Conservation (phyloP, 2,329 filamentous ascomycete species). For the Ophiostoma perfectum region DNA sequence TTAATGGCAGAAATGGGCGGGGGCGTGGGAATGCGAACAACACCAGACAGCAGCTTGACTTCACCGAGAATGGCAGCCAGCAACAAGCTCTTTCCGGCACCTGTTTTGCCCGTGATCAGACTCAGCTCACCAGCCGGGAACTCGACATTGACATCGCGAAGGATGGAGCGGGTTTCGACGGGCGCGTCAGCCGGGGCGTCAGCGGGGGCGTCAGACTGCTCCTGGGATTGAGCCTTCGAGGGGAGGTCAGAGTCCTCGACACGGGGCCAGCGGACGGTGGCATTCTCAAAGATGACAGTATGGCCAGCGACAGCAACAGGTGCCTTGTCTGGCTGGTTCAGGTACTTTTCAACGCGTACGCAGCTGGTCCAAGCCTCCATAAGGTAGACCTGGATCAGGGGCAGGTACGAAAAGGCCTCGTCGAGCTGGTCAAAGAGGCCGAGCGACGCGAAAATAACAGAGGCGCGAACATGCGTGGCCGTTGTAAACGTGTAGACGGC, state of each 20-base stretch:
- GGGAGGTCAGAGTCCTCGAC: constrained; percentile 29
- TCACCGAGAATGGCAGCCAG: constrained; percentile 39
- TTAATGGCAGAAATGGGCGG: constrained; percentile 29
- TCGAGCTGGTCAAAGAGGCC: constrained; percentile 36
- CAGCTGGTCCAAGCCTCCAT: constrained; percentile 37
- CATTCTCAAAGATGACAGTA: constrained; percentile 31
- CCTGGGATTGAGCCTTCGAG: not conserved
- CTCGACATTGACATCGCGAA: constrained; percentile 32
- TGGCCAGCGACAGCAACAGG: constrained; percentile 29
- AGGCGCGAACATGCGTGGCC: constrained; percentile 32
- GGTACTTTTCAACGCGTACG: constrained; percentile 34
- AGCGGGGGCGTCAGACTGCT: not conserved
- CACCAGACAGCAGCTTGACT: constrained; percentile 35
- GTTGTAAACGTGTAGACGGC: constrained; percentile 34
- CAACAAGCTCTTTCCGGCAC: constrained; percentile 38
- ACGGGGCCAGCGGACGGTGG: constrained; percentile 35
- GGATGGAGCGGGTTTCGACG: constrained; percentile 29
- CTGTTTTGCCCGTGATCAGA: constrained; percentile 37
- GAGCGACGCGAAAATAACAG: constrained; percentile 36
- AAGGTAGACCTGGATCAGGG: constrained; percentile 34
- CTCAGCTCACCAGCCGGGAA: constrained; percentile 36
- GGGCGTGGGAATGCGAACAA: constrained; percentile 29
- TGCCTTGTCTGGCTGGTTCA: constrained; percentile 32
- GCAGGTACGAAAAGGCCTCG: constrained; percentile 33
- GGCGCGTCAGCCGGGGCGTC: not conserved